These are phyloP conservation scores for Suillus plorans DNA, from an alignment of 768 basidiomycete genomes.

Conservation along the genomic window DNA sequence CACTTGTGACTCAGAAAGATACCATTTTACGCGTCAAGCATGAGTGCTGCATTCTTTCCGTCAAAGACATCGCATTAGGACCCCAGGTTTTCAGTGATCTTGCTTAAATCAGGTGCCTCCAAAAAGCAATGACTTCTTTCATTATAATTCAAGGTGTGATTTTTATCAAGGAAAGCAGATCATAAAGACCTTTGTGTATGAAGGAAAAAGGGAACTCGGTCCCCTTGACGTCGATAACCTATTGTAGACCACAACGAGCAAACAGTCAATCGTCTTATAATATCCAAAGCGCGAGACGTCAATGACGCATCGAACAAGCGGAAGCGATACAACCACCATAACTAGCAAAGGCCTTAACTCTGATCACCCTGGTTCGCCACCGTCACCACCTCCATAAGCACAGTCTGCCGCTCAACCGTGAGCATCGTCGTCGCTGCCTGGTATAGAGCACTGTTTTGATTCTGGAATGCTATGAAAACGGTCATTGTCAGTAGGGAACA, in stretches of 20 bases:
- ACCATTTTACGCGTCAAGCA: too few species aligned
- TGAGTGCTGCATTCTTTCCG: too few species aligned
- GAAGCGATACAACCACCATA: not conserved
- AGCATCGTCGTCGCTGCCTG: conserved; percentile 54
- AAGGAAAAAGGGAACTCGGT: not conserved
- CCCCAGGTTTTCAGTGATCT: too few species aligned
- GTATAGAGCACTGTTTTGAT: conserved; percentile 52
- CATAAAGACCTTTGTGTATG: not conserved
- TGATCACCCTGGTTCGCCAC: not conserved
- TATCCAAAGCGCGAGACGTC: not conserved
- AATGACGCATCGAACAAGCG: not conserved
- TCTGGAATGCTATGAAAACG: conserved; percentile 63
- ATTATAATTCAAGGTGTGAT: not conserved
- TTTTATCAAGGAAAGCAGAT: not conserved
- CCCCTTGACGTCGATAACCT: not conserved
- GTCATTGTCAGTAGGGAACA: conserved; percentile 8
- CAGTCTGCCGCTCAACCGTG: conserved; percentile 71
- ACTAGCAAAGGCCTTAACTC: not conserved
- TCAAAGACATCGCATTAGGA: too few species aligned
- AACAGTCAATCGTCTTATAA: not conserved
- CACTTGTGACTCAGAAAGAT: too few species aligned
- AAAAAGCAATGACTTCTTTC: too few species aligned
- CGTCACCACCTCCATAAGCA: not conserved
- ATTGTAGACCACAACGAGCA: not conserved
- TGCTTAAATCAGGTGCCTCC: too few species aligned